Evolutionary conservation across 1,139 yeast genomes (phyloP).

Genomic region (Kazachstania sp.): DNA sequence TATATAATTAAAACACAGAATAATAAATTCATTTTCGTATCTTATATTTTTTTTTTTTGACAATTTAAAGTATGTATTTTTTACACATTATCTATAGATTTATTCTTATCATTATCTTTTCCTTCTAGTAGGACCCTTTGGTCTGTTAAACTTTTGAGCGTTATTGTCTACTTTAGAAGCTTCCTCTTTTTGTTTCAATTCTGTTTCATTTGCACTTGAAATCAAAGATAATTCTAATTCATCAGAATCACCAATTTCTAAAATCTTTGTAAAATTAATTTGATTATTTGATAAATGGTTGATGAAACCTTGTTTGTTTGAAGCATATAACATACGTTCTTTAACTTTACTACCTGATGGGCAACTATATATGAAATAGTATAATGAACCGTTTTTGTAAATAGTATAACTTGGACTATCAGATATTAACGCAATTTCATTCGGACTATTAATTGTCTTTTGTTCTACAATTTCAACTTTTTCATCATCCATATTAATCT

Average conservation of each 20-base stretch:
- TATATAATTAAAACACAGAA: background rate
- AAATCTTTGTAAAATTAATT: constrained; percentile 35
- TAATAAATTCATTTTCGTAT: background rate
- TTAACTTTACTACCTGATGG: constrained; percentile 86
- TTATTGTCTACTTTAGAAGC: constrained; percentile 13
- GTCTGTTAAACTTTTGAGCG: constrained; percentile 39
- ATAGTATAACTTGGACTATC: constrained; percentile 54
- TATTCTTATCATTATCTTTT: constrained; percentile 6
- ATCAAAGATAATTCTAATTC: constrained; percentile 46
- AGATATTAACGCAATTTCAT: constrained; percentile 31
- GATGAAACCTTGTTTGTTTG: constrained; percentile 64
- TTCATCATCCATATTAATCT: constrained; percentile 34
- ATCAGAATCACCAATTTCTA: constrained; percentile 63
- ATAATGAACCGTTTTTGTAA: constrained; percentile 28
- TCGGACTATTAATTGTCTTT: constrained; percentile 17
- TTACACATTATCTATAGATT: background rate
- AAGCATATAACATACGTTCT: constrained; percentile 88
- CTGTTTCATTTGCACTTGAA: constrained; percentile 14
- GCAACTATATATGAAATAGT: constrained; percentile 66
- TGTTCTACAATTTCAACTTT: constrained; percentile 29
- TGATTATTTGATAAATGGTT: constrained; percentile 38
- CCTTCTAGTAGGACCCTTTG: constrained; percentile 44
- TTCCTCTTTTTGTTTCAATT: constrained; percentile 12
- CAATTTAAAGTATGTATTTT: background rate
- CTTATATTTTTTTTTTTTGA: background rate